Base-by-base conservation (phyloP, 208 protist genomes). In the Acanthamoeba lenticulata region DNA sequence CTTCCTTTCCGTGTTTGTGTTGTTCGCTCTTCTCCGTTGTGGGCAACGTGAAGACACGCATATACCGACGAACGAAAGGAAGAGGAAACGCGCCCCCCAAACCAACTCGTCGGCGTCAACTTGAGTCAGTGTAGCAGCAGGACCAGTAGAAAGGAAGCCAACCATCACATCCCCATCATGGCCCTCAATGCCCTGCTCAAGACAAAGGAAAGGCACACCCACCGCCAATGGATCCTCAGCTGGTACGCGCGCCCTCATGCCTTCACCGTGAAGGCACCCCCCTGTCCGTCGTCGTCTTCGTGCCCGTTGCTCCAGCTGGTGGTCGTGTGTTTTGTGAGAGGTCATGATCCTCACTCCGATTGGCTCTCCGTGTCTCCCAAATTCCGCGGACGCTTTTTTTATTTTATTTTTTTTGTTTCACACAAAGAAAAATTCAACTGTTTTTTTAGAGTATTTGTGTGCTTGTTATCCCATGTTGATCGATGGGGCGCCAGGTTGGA, bases 171-270 rank as follows among this genome's bases (percentile, higher is more conserved):
- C 15, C 17, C 13, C 32, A 32, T 44, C 85, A 90, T 90, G 85
- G 44, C 85, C 24, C 85, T 83, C 72, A 90, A 69, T 49, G 85
- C 85, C 21, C 49, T 90, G 21, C 55, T 90, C 45, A 90, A 90
- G 85, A 90, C 85, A n/a, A 90, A 90, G 85, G 85, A 90, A 32
- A 62, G 85, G 15, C 85, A 90, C 36, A 52, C 49, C 60, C 85
- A 90, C 85, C 85, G 85, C 19, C 85, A 69, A 90, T 90, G 85
- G 85, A 90, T 90, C 9, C 49, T 69, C 52, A 69, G 27, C 36
- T 90, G 85, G 85, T 90, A 69, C 85, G 21, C 13, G 2, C 21
- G 7, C 49, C 24, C 45, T 67, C 29, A 9, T 9, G 15, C 81
- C 55, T 62, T 7, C 49, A 29, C 60, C 55, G 11, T 21, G 0